These are phyloP conservation scores for Lumnitzera racemosa DNA, from an alignment of 345 rosid species.

Conservation along the genomic window DNA sequence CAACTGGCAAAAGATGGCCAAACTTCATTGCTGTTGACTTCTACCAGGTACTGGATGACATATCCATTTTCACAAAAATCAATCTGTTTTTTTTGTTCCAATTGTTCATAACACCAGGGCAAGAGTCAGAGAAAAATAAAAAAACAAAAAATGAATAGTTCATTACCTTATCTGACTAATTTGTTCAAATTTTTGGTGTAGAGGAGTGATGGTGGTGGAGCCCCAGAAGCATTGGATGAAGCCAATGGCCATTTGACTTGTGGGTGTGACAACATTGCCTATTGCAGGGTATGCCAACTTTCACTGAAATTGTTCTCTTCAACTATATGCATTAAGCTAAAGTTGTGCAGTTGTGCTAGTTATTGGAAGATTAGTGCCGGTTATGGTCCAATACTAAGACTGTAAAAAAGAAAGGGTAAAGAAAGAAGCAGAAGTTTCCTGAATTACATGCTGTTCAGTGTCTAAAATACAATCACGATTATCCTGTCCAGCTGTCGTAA, in stretches of 20 bases:
- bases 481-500: too few species aligned
- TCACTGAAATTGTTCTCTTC: not conserved
- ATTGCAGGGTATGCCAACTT: slow-evolving; percentile 55
- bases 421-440: too few species aligned
- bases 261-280: slow-evolving; percentile 69
- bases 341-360: not conserved
- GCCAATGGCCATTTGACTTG: slow-evolving; percentile 92
- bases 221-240: slow-evolving; percentile 69
- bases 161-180: not conserved
- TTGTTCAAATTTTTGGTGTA: slow-evolving; percentile 16
- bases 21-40: slow-evolving; percentile 94
- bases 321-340: not conserved
- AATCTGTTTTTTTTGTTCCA: not conserved
- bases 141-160: too few species aligned
- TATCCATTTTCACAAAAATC: not conserved
- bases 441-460: too few species aligned
- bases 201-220: slow-evolving; percentile 93
- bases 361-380: not conserved
- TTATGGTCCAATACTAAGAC: not conserved
- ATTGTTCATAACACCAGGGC: not conserved
- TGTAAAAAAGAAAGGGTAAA: too few species aligned
- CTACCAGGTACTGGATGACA: slow-evolving; percentile 50
- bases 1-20: slow-evolving; percentile 87
- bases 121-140: not conserved
- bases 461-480: too few species aligned